These are phyloP conservation scores for Yamadazyma ubonensis DNA, from an alignment of 805 yeast genomes.

Conservation along the genomic window DNA sequence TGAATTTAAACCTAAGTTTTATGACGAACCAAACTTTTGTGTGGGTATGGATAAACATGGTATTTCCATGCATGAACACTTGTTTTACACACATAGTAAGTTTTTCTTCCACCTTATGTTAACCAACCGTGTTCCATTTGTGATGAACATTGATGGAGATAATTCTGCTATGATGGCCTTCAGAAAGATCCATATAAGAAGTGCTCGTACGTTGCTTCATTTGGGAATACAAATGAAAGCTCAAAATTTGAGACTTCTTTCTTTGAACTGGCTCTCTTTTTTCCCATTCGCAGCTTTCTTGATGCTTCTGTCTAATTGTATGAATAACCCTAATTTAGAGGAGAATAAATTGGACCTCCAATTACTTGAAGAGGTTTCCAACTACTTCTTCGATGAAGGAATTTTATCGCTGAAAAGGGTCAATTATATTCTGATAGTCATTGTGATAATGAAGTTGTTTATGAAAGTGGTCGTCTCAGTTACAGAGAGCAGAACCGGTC, in stretches of 20 bases:
- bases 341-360: conserved; percentile 23
- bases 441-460: conserved; percentile 15
- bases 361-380: conserved; percentile 19
- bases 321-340: conserved; percentile 21
- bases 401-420: conserved; percentile 1
- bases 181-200: conserved; percentile 27
- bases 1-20: conserved; percentile 28
- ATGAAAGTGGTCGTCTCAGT: conserved; percentile 10
- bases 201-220: conserved; percentile 31
- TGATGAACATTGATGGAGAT: conserved; percentile 15
- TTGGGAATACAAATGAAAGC: conserved; percentile 19
- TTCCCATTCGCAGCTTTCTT: conserved; percentile 30
- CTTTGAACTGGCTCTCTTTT: conserved; percentile 21
- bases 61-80: conserved; percentile 1
- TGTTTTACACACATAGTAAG: conserved; percentile 20
- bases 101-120: conserved; percentile 28
- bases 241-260: conserved; percentile 14
- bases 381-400: conserved; percentile 9
- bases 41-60: neutral
- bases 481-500: conserved; percentile 7
- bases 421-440: conserved; percentile 7
- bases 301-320: conserved; percentile 25
- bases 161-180: conserved; percentile 17
- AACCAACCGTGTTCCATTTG: conserved; percentile 33
- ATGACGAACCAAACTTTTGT: conserved; percentile 32